Evolutionary conservation across 495 filamentous ascomycete species (phyloP), one percentile per base, ranked within the genome.

Genomic region (Aspergillus indologenus): DNA sequence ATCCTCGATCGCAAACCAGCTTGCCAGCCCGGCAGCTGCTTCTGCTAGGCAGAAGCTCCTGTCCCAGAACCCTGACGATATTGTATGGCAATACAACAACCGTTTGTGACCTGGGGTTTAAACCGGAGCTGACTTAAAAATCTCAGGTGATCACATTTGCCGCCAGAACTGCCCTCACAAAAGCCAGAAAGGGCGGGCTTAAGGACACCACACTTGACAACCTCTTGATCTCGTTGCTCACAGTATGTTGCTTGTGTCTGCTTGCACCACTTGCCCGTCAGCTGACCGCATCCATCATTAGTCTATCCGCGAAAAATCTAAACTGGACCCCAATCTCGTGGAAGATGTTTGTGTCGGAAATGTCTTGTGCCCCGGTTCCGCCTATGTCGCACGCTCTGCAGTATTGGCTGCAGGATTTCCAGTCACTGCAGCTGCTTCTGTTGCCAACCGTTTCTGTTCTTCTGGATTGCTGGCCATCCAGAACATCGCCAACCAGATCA

Each of bases 261-360:
- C 3, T 8, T n/a, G 14, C 20, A 21, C 53, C n/a, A 5, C 42
- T 51, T 18, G 42, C 43, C 19, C 4, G 19, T 34, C 1, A 21
- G n/a, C 53, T 40, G n/a, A 19, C 23, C 18, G 34, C 48, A 29
- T 5, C n/a, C 21, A 43, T 26, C 3, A n/a, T n/a, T 31, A 79
- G 76, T 71, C 63, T 24, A 84, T 93, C 22, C 74, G 86, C 49
- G 79, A 88, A 66, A 87, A 87, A 55, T 88, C 89, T 54, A 90
- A 85, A 18, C 71, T 98, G 54, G 88, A 96, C 65, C 91, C 92
- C 7, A 81, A 83, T 24, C 80, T 96, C 40, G 86, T 98, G 8
- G 92, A 97, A 74, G 93, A 97, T 74, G 88, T 98, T 70, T 90
- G 85, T 73, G 83, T 94, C 65, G 93, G 93, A 65, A 98, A 97